Evolutionary conservation across 306 rosid genomes (phyloP), one percentile per base, ranked within the genome.

Genomic region (Cucurbita ficifolia): DNA sequence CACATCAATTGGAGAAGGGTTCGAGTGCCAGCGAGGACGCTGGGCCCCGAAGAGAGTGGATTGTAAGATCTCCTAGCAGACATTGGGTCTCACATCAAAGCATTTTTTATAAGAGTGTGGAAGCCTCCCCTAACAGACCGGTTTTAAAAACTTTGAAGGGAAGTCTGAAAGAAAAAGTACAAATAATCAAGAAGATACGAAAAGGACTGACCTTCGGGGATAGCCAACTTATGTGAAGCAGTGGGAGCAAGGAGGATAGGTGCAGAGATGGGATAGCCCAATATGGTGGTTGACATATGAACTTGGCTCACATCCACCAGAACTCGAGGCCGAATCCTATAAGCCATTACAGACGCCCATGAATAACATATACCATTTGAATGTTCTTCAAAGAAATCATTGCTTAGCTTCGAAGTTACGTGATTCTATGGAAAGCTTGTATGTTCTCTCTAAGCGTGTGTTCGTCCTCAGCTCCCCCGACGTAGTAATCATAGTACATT

Each of bases 381-480:
- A n/a, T n/a, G 3, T 17, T 51, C 3, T 1, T 2, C 55, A n/a
- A n/a, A 55, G 36, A 12, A 52, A 51, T 5, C 29, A 58, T 11
- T 4, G 81, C 7, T 24, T 50, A 18, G 7, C 16, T 59, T 3
- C 4, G 5, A 49, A 10, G 3, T 81, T 84, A 86, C 94, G 29
- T 79, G 77, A 86, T 83, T 81, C 87, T 77, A 22, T 39, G 81
- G 80, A 84, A 86, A 57, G 94, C 94, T 75, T 86, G 84, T 2
- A 70, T 56, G 48, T 88, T 88, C 53, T 86, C 83, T 72, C 78
- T 86, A 7, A 84, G 78, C 0, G 90, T 82, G 79, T 73, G 65
- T 69, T 88, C 78, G 22, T 84, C 94, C 70, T 88, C 87, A 57
- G 90, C 90, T 71, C 90, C 94, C 18, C 86, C 89, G 6, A 84